phyloP scores from a whole-genome alignment of 495 filamentous ascomycete species.

The Cercophora sp. region DNA sequence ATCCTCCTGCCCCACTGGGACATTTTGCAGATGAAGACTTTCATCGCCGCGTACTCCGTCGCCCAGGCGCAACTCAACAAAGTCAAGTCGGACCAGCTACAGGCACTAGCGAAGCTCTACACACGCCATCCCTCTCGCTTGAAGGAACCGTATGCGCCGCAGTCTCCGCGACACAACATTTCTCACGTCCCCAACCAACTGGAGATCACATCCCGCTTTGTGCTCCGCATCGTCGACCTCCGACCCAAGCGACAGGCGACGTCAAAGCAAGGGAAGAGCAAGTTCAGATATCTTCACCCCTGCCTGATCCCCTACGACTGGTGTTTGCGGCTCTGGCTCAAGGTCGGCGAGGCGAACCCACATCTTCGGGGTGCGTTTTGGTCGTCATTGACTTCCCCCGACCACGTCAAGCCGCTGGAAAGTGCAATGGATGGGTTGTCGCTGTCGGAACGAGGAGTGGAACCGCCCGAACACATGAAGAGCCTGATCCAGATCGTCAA shows the following conservation, averaged over 20 bases:
- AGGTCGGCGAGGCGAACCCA: slow-evolving; percentile 1
- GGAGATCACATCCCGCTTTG: neutral
- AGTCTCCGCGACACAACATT: slow-evolving; percentile 12
- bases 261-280: neutral
- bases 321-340: slow-evolving; percentile 14
- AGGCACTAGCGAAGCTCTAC: slow-evolving; percentile 8
- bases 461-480: neutral
- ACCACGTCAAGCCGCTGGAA: neutral
- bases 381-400: neutral
- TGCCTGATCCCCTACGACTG: slow-evolving; percentile 18
- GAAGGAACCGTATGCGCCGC: slow-evolving; percentile 13
- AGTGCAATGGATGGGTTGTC: neutral
- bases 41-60: slow-evolving; percentile 9
- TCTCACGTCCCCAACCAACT: slow-evolving; percentile 13
- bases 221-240: slow-evolving; percentile 7
- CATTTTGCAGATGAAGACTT: slow-evolving; percentile 6
- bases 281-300: slow-evolving; percentile 13
- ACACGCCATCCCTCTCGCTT: slow-evolving; percentile 1
- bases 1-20: neutral
- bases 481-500: neutral
- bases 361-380: neutral
- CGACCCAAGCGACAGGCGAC: neutral
- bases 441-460: neutral
- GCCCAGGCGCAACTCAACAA: slow-evolving; percentile 10
- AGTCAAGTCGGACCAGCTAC: slow-evolving; percentile 10